A percentile compares a stretch with the other conserved stretches of the same genome.
phyloP scores from a whole-genome alignment of 169 alveolate genomes.

The Cryptosporidium tyzzeri region DNA sequence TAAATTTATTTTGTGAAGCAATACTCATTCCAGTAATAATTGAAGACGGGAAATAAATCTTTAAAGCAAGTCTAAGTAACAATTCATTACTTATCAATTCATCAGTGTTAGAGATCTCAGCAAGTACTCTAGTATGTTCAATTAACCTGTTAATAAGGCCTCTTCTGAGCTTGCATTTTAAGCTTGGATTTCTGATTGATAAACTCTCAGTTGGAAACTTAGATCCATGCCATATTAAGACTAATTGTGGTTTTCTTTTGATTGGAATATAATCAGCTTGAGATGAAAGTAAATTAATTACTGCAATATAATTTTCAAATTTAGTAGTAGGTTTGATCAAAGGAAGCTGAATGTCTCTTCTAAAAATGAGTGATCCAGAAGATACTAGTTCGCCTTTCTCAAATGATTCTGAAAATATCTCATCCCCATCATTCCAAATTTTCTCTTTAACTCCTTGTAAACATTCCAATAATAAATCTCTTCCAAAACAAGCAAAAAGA shows the following conservation, averaged over 20 bases:
- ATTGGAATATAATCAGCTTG: slow-evolving; percentile 57
- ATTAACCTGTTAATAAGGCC: neutral
- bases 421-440: slow-evolving; percentile 35
- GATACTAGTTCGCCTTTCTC: neutral
- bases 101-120: neutral
- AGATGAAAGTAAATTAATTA: slow-evolving; percentile 50
- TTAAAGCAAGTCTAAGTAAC: slow-evolving; percentile 6
- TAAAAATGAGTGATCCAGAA: slow-evolving; percentile 30
- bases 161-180: neutral
- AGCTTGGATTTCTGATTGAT: neutral
- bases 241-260: slow-evolving; percentile 37
- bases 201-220: neutral
- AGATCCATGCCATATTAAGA: slow-evolving; percentile 41
- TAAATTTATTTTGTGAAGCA: neutral
- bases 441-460: neutral
- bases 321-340: slow-evolving; percentile 17
- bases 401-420: neutral
- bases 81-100: neutral
- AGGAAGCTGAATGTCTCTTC: slow-evolving; percentile 36
- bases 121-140: slow-evolving; percentile 40
- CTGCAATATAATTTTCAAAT: slow-evolving; percentile 13
- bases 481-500: slow-evolving; percentile 30
- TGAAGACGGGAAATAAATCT: slow-evolving; percentile 58
- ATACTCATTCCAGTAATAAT: neutral
- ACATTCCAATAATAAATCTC: slow-evolving; percentile 46